A percentile compares a stretch with the other conserved stretches of the same genome.
phyloP scores from a whole-genome alignment of 1,284 basidiomycete species.

The Athelia psychrophila region DNA sequence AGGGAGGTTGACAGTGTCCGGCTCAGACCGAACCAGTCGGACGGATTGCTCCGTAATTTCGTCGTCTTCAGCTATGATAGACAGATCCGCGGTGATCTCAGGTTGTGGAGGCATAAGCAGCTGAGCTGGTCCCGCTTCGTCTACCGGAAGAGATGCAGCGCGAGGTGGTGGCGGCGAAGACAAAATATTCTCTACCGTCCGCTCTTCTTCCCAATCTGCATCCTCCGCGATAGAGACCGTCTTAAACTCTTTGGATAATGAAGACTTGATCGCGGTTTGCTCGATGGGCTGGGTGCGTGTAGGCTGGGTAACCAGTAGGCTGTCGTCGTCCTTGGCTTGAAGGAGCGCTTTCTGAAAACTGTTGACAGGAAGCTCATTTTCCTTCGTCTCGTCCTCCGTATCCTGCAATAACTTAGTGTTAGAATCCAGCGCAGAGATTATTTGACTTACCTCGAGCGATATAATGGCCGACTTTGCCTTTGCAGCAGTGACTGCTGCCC shows the following conservation, averaged over 20 bases:
- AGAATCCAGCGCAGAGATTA: neutral
- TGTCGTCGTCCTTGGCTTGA: conserved; percentile 29
- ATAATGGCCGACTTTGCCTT: conserved; percentile 40
- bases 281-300: neutral
- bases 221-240: conserved; percentile 1
- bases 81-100: conserved; percentile 40
- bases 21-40: conserved; percentile 4
- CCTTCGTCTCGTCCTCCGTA: conserved; percentile 35
- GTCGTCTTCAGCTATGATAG: conserved; percentile 71
- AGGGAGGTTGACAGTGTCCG: conserved; percentile 1
- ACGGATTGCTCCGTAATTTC: conserved; percentile 45
- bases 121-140: neutral
- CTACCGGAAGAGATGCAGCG: neutral
- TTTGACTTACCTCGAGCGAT: conserved; percentile 43
- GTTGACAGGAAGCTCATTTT: conserved; percentile 43
- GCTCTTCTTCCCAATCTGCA: conserved; percentile 6
- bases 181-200: neutral
- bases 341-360: conserved; percentile 50
- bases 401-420: neutral
- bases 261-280: neutral
- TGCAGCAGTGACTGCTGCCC: conserved; percentile 39
- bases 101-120: conserved; percentile 6
- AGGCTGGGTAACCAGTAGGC: neutral
- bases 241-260: neutral
- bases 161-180: neutral